These are phyloP conservation scores for Starmerella bombi DNA, from an alignment of 805 yeast species.

Conservation along the genomic window DNA sequence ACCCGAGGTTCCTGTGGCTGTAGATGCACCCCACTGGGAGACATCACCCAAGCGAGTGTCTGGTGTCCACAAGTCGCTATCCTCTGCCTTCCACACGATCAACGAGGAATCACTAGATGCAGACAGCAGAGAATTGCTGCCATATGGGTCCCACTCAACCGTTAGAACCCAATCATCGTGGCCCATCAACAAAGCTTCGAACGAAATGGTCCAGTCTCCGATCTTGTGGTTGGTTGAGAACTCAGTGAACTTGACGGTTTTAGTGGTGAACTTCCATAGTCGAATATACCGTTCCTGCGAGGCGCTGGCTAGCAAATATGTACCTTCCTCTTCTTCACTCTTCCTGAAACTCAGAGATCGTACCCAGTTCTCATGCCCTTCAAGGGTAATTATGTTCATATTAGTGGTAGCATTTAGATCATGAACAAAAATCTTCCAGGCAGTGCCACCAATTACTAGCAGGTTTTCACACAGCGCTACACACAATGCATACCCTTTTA, in stretches of 20 bases:
- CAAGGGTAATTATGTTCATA: constrained; percentile 28
- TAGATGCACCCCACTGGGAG: constrained; percentile 90
- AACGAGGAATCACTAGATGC: constrained; percentile 87
- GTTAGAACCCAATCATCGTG: constrained; percentile 97
- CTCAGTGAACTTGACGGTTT: constrained; percentile 45
- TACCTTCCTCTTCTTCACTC: constrained; percentile 34
- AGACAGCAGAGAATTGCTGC: constrained; percentile 50
- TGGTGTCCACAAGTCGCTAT: constrained; percentile 61
- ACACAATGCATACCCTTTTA: constrained; percentile 24
- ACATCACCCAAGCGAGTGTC: constrained; percentile 74
- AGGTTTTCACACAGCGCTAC: constrained; percentile 17
- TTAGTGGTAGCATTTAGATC: neutral
- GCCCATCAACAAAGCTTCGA: constrained; percentile 92
- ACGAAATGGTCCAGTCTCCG: constrained; percentile 37
- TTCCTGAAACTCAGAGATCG: constrained; percentile 52
- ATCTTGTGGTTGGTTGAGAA: constrained; percentile 37
- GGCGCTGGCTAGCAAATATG: constrained; percentile 64
- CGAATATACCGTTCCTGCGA: constrained; percentile 88
- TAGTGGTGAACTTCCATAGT: constrained; percentile 53
- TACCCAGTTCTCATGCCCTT: constrained; percentile 97
- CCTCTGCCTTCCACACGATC: constrained; percentile 62
- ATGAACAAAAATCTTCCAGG: constrained; percentile 39
- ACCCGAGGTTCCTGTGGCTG: constrained; percentile 91
- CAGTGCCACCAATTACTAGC: constrained; percentile 28
- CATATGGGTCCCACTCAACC: constrained; percentile 62